A percentile compares a stretch with the other conserved stretches of the same genome.
phyloP scores from a whole-genome alignment of 2,329 filamentous ascomycete species.

The Clathrospora elynae region DNA sequence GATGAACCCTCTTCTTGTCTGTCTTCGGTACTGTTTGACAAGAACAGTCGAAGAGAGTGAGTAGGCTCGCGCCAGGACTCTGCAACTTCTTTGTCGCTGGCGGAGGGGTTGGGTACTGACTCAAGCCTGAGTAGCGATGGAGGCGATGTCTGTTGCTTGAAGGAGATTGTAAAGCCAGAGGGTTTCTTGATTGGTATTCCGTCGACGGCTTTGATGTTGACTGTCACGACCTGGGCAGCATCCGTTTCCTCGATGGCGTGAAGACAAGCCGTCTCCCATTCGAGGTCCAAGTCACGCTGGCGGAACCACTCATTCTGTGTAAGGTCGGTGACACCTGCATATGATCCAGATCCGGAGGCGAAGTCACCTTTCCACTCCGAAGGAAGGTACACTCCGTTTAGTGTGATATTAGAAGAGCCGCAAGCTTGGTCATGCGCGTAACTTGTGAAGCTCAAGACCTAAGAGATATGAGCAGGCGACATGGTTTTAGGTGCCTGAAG shows the following conservation, averaged over 20 bases:
- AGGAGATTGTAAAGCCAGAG: slow-evolving; percentile 49
- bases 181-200: slow-evolving; percentile 37
- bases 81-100: slow-evolving; percentile 32
- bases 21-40: slow-evolving; percentile 15
- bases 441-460: slow-evolving; percentile 52
- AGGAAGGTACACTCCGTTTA: slow-evolving; percentile 49
- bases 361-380: slow-evolving; percentile 48
- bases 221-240: slow-evolving; percentile 47
- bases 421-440: slow-evolving; percentile 47
- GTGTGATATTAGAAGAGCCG: slow-evolving; percentile 49
- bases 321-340: slow-evolving; percentile 36
- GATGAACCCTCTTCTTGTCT: slow-evolving; percentile 9
- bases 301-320: slow-evolving; percentile 42
- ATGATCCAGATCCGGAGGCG: slow-evolving; percentile 43
- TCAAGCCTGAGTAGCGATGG: slow-evolving; percentile 47
- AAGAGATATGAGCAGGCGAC: slow-evolving; percentile 35
- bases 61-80: slow-evolving; percentile 48
- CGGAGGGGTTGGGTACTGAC: slow-evolving; percentile 38
- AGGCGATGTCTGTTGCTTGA: slow-evolving; percentile 46
- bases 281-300: slow-evolving; percentile 46
- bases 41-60: slow-evolving; percentile 37
- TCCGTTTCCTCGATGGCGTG: slow-evolving; percentile 34
- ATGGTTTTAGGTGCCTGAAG: slow-evolving; percentile 41
- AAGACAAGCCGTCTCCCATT: slow-evolving; percentile 49
- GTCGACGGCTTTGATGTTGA: slow-evolving; percentile 49